A percentile compares a stretch with the other conserved stretches of the same genome.
phyloP scores from a whole-genome alignment of 2,329 filamentous ascomycete species.

The Cytospora piceicola region DNA sequence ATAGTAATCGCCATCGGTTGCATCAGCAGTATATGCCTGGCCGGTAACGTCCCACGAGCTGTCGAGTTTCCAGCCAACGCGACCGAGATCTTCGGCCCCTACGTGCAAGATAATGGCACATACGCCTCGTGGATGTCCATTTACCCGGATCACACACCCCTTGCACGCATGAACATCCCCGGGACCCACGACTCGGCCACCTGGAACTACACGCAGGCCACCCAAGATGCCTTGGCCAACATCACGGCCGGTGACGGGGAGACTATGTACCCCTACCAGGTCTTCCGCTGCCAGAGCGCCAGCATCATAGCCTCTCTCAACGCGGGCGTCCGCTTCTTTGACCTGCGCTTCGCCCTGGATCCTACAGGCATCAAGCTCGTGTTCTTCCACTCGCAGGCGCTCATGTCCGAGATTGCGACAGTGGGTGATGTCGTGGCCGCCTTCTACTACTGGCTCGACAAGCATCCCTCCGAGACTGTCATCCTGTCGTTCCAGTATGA shows the following conservation, averaged over 20 bases:
- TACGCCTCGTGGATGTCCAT: conserved; percentile 50
- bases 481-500: conserved; percentile 55
- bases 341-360: conserved; percentile 54
- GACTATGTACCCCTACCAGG: conserved; percentile 35
- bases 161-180: conserved; percentile 54
- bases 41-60: not conserved
- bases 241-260: conserved; percentile 46
- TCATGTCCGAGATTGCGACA: conserved; percentile 48
- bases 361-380: conserved; percentile 48
- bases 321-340: conserved; percentile 53
- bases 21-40: conserved; percentile 1
- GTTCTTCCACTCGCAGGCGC: conserved; percentile 52
- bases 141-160: conserved; percentile 45
- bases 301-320: conserved; percentile 46
- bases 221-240: conserved; percentile 44
- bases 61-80: conserved; percentile 38
- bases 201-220: conserved; percentile 53
- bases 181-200: conserved; percentile 55
- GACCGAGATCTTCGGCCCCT: conserved; percentile 48
- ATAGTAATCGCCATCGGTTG: not conserved
- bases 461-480: conserved; percentile 49
- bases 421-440: conserved; percentile 50
- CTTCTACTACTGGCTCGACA: conserved; percentile 53
- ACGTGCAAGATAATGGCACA: conserved; percentile 31
- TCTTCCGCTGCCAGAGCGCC: conserved; percentile 48